These are phyloP conservation scores for Geotrichum candidum DNA, from an alignment of 1,139 yeast species.

Conservation along the genomic window DNA sequence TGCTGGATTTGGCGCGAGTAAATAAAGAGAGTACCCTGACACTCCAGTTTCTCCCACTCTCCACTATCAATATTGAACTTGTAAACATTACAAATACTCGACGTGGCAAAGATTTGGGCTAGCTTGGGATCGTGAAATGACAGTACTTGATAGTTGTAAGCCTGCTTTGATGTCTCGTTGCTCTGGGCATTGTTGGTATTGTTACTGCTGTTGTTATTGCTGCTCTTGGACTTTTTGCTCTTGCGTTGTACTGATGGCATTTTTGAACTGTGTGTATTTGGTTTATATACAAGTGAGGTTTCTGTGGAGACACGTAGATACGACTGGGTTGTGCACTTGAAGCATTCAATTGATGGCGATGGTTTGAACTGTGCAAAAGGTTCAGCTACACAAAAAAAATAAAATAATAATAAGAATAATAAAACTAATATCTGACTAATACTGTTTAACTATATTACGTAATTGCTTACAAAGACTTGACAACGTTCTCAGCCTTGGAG, in stretches of 20 bases:
- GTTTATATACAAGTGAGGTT: too few relatives aligned
- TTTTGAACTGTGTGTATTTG: background rate
- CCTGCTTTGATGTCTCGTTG: slow-evolving; percentile 20
- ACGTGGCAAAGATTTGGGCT: slow-evolving; percentile 63
- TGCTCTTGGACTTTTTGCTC: background rate
- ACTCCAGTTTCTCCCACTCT: slow-evolving; percentile 78
- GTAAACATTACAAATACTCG: slow-evolving; percentile 81
- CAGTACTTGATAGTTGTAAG: slow-evolving; percentile 70
- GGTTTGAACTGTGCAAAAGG: too few relatives aligned
- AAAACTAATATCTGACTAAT: background rate
- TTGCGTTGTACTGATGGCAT: slow-evolving; percentile 7
- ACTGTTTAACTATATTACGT: slow-evolving; percentile 5
- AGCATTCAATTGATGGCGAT: background rate
- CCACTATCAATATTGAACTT: slow-evolving; percentile 55
- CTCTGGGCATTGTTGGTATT: slow-evolving; percentile 5
- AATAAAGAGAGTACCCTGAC: slow-evolving; percentile 74
- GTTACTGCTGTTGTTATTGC: slow-evolving; percentile 9
- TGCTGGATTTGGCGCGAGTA: slow-evolving; percentile 52
- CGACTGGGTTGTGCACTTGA: background rate
- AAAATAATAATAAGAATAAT: too few relatives aligned
- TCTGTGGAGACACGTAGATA: too few relatives aligned
- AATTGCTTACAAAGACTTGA: slow-evolving; percentile 28
- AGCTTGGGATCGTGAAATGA: slow-evolving; percentile 77
- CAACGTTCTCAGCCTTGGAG: slow-evolving; percentile 46
- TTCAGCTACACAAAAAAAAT: too few relatives aligned